These are phyloP conservation scores for Diaporthe nobilis DNA, from an alignment of 2,329 filamentous ascomycete species.

Conservation along the genomic window DNA sequence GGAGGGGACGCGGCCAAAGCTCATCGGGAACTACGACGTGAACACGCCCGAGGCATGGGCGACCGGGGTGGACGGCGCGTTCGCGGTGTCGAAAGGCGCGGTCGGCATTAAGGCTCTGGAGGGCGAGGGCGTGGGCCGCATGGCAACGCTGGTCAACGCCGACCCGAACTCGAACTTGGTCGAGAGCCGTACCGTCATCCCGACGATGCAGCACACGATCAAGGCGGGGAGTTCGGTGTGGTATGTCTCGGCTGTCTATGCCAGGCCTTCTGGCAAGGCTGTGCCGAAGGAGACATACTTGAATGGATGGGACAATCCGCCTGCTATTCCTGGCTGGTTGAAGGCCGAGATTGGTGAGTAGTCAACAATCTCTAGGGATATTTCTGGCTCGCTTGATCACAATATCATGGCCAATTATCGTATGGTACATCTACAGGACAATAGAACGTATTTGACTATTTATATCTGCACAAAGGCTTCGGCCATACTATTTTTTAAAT, in stretches of 20 bases:
- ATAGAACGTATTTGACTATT: too few relatives aligned
- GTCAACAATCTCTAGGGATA: background rate
- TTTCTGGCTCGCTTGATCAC: background rate
- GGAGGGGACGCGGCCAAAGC: conserved; percentile 67
- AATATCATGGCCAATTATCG: too few relatives aligned
- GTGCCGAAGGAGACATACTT: conserved; percentile 68
- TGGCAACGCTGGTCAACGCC: conserved; percentile 78
- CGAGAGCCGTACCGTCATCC: conserved; percentile 79
- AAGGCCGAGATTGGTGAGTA: conserved; percentile 60
- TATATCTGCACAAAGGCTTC: too few relatives aligned
- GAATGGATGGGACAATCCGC: conserved; percentile 71
- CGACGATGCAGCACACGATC: conserved; percentile 76
- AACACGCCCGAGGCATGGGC: conserved; percentile 67
- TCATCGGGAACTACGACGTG: conserved; percentile 74
- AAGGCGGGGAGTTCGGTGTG: conserved; percentile 70
- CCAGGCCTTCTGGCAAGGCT: conserved; percentile 71
- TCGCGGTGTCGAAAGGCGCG: conserved; percentile 69
- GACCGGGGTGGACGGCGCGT: conserved; percentile 65
- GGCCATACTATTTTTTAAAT: too few relatives aligned
- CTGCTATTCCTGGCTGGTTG: conserved; percentile 73
- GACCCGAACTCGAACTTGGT: conserved; percentile 86
- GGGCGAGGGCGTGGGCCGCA: conserved; percentile 60
- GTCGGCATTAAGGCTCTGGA: conserved; percentile 71
- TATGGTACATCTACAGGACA: too few relatives aligned
- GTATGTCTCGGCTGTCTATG: conserved; percentile 81